A percentile compares a stretch with the other conserved stretches of the same genome.
Evolutionary conservation across 2,329 filamentous ascomycete species (phyloP).

Genomic region (Cladophialophora exuberans): DNA sequence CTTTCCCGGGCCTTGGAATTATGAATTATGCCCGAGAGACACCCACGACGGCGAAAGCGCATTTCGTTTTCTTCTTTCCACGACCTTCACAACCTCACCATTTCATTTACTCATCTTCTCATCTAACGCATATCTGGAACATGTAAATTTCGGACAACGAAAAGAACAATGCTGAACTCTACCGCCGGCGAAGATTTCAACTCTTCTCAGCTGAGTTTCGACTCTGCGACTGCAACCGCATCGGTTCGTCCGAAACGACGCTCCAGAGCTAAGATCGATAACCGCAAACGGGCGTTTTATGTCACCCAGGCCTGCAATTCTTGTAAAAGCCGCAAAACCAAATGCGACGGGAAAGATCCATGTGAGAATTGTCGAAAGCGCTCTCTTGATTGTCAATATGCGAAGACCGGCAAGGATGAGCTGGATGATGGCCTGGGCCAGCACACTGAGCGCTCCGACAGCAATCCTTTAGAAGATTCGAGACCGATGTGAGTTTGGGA

Average conservation of each 20-base stretch:
- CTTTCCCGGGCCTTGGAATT: too few relatives aligned
- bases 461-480: not conserved
- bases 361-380: not conserved
- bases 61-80: too few relatives aligned
- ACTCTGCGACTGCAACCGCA: not conserved
- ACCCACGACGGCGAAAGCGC: too few relatives aligned
- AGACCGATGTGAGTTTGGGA: not conserved
- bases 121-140: too few relatives aligned
- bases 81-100: too few relatives aligned
- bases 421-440: not conserved
- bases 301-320: not conserved
- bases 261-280: not conserved
- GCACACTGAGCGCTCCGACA: not conserved
- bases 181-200: not conserved
- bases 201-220: not conserved
- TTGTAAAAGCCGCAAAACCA: not conserved
- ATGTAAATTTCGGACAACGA: too few relatives aligned
- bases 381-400: not conserved
- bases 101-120: too few relatives aligned
- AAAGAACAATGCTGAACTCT: not conserved
- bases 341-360: not conserved
- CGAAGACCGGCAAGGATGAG: not conserved
- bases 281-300: not conserved
- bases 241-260: not conserved
- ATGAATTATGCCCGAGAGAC: too few relatives aligned